Evolutionary conservation across 495 filamentous ascomycete genomes (phyloP).

Genomic region (Hypoxylon fuscum): DNA sequence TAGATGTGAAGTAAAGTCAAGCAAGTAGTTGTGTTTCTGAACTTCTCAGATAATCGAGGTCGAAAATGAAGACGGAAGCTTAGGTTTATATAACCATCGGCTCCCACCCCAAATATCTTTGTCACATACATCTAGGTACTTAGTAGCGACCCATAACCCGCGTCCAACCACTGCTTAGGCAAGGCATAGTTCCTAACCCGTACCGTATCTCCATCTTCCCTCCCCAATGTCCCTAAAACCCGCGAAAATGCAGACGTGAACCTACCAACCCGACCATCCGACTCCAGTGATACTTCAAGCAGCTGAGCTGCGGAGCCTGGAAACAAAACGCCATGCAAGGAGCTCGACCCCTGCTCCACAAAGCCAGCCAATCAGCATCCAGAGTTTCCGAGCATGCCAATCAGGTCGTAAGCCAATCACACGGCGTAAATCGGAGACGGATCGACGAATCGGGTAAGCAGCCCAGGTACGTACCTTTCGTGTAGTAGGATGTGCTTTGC

Average conservation of each 20-base stretch:
- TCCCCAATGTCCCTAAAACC: not conserved
- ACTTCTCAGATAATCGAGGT: not conserved
- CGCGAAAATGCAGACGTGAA: not conserved
- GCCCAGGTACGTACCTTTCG: no score
- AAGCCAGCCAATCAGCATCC: constrained; percentile 26
- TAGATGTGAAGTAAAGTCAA: no score
- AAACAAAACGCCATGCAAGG: not conserved
- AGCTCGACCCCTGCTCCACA: no score
- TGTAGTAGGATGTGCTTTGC: no score
- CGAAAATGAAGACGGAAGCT: not conserved
- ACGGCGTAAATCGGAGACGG: not conserved
- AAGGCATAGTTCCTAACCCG: no score
- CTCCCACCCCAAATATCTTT: no score
- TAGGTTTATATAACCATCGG: not conserved
- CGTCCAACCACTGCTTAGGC: no score
- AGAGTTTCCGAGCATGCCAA: constrained; percentile 37
- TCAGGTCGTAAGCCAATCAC: constrained; percentile 14
- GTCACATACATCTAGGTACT: no score
- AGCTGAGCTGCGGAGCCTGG: not conserved
- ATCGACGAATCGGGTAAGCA: constrained; percentile 16
- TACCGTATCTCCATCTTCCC: not conserved
- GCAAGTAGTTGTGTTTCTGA: not conserved
- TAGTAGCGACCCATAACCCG: no score
- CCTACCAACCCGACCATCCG: not conserved
- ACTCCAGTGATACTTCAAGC: not conserved